Evolutionary conservation across 306 rosid genomes (phyloP).

Genomic region (Sicyos edulis): DNA sequence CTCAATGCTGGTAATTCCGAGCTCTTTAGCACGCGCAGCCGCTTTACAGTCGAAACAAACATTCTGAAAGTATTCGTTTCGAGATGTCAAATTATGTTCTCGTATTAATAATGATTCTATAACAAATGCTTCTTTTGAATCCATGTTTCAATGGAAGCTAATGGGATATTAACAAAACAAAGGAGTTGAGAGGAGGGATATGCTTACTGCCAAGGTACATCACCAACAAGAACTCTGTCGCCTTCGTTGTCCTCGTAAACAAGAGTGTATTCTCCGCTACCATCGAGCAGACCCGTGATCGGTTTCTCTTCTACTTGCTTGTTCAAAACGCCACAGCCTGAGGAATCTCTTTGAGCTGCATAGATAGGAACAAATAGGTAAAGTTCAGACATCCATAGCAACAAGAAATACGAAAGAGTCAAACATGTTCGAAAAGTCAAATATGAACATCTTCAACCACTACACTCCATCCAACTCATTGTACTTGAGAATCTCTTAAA

Average conservation of each 20-base stretch:
- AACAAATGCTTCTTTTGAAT: too few species aligned
- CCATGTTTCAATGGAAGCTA: too few species aligned
- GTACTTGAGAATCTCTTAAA: not conserved
- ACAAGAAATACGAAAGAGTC: not conserved
- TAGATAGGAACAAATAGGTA: slow-evolving; percentile 5
- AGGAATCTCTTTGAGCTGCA: slow-evolving; percentile 66
- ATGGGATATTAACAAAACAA: too few species aligned
- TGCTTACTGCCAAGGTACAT: slow-evolving; percentile 98
- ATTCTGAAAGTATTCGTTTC: slow-evolving; percentile 37
- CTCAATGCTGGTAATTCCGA: slow-evolving; percentile 61
- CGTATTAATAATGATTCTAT: too few species aligned
- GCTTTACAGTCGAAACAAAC: slow-evolving; percentile 79
- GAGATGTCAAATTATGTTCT: too few species aligned
- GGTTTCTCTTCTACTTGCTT: slow-evolving; percentile 52
- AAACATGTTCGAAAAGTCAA: slow-evolving; percentile 12
- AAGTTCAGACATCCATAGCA: not conserved
- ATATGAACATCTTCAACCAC: not conserved
- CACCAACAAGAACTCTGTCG: slow-evolving; percentile 88
- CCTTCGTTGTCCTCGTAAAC: slow-evolving; percentile 92
- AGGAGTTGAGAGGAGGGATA: slow-evolving; percentile 14
- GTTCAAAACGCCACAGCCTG: slow-evolving; percentile 49
- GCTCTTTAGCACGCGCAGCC: slow-evolving; percentile 79
- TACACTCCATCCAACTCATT: not conserved
- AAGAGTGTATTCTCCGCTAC: slow-evolving; percentile 90
- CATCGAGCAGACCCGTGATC: slow-evolving; percentile 50